Evolutionary conservation across 495 filamentous ascomycete species (phyloP), one percentile per base, ranked within the genome.

Genomic region (Zalerion maritima): DNA sequence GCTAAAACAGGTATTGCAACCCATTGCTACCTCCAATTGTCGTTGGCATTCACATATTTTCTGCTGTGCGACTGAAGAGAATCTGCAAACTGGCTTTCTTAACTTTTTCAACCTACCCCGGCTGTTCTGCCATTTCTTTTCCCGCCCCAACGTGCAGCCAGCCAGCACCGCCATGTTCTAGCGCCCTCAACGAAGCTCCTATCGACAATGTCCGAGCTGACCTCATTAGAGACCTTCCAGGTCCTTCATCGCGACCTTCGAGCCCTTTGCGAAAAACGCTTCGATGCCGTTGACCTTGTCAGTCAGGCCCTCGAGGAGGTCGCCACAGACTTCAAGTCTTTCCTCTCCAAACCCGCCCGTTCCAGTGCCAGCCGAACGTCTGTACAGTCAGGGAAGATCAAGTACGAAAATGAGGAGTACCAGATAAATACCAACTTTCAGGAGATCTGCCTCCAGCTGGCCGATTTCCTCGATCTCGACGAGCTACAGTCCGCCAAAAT

Each of bases 401-500:
- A 55, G 11, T 45, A 89, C 34, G 64, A 68, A 39, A 75, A 75
- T 34, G 64, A 66, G 6, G 72, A 85, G 41, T 94, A 83, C 47
- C 42, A 66, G n/a, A 57, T 96, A 47, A 94, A 92, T 47, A 61
- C 75, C 22, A 74, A 87, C 41, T 96, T 96, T 50, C 67, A 83
- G 49, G 73, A 91, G 50, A 67, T 73, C 31, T 64, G 75, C 19
- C 60, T 86, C 11, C 66, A 80, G 46, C 54, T 96, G 21, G 81
- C 86, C 28, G 87, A 96, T 55, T 75, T 75, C 14, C 62, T 94
- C 30, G 70, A 92, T 40, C 62, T 99, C 16, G 87, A 99, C 53
- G 89, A 99, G 51, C 40, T 92, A 27, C 61, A 84, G 45, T 77
- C 91, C 13, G 81, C 85, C 5, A 50, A 62, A 26, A 56, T 92